phyloP scores from a whole-genome alignment of 2,329 filamentous ascomycete genomes.

The Bipolaris zeicola region DNA sequence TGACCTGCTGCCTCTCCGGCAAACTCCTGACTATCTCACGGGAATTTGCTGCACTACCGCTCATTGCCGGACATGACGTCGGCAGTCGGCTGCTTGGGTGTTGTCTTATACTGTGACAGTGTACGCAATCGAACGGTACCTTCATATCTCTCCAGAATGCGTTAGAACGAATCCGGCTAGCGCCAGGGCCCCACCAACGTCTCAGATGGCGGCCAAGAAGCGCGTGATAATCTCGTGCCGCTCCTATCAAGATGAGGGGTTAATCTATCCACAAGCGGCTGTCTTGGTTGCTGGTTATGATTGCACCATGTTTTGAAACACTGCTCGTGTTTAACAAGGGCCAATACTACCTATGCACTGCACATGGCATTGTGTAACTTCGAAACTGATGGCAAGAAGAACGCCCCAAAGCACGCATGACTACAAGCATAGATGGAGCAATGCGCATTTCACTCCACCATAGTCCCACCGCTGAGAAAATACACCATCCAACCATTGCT shows the following conservation, averaged over 20 bases:
- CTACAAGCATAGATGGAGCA: not conserved
- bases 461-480: not conserved
- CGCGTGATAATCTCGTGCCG: constrained; percentile 6
- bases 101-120: not conserved
- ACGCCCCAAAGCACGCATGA: not conserved
- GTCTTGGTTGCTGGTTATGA: constrained; percentile 1
- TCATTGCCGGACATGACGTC: not conserved
- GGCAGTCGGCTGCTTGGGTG: not conserved
- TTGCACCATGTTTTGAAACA: constrained; percentile 10
- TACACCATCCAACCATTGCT: constrained; percentile 6
- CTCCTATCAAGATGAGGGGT: constrained; percentile 12
- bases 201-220: constrained; percentile 6
- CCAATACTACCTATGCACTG: not conserved
- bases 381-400: too few relatives aligned
- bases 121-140: constrained; percentile 1
- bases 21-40: too few relatives aligned
- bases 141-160: constrained; percentile 8
- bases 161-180: constrained; percentile 4
- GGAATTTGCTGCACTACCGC: not conserved
- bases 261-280: constrained; percentile 10
- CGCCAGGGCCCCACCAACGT: constrained; percentile 2
- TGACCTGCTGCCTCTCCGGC: not conserved
- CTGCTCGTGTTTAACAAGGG: not conserved
- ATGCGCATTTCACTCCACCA: constrained; percentile 8
- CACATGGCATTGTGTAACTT: not conserved